Conservation (phyloP, 441 rosid species). For the Pelargonium cotyledonis region DNA sequence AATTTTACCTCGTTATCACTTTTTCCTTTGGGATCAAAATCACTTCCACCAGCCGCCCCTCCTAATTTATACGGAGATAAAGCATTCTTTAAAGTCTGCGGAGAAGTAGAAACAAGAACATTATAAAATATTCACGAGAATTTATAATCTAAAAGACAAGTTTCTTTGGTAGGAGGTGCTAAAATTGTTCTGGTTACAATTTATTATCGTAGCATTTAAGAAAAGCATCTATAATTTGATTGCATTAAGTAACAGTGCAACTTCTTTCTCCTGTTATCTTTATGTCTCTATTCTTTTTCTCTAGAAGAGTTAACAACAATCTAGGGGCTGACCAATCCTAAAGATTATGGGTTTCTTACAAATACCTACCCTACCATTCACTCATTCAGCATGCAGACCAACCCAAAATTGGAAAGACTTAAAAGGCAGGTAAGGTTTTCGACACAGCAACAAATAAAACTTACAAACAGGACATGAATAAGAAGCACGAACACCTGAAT, state of each 20-base stretch:
- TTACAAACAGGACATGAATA: background rate
- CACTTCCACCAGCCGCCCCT: conserved; percentile 99
- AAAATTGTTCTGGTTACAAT: background rate
- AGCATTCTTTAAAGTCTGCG: conserved; percentile 92
- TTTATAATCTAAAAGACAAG: conserved; percentile 6
- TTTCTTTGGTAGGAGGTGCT: background rate
- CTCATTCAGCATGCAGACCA: background rate
- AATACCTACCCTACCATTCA: conserved; percentile 1
- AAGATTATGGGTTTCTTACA: conserved; percentile 7
- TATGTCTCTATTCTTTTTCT: background rate
- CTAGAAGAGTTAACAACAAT: conserved; percentile 1
- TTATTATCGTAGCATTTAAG: conserved; percentile 13
- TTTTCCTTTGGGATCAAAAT: conserved; percentile 98
- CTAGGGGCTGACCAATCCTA: conserved; percentile 1
- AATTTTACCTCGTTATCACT: conserved; percentile 85
- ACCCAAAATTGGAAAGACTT: conserved; percentile 4
- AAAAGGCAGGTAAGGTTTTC: conserved; percentile 9
- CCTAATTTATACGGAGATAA: conserved; percentile 93
- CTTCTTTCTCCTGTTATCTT: background rate
- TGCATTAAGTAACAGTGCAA: conserved; percentile 4
- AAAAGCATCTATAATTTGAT: conserved; percentile 7
- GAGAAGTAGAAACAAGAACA: conserved; percentile 16
- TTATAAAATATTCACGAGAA: conserved; percentile 10
- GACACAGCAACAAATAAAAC: conserved; percentile 1
- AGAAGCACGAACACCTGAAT: conserved; percentile 16